phyloP scores from a whole-genome alignment of 2,329 filamentous ascomycete genomes.

The Colletotrichum sp. region DNA sequence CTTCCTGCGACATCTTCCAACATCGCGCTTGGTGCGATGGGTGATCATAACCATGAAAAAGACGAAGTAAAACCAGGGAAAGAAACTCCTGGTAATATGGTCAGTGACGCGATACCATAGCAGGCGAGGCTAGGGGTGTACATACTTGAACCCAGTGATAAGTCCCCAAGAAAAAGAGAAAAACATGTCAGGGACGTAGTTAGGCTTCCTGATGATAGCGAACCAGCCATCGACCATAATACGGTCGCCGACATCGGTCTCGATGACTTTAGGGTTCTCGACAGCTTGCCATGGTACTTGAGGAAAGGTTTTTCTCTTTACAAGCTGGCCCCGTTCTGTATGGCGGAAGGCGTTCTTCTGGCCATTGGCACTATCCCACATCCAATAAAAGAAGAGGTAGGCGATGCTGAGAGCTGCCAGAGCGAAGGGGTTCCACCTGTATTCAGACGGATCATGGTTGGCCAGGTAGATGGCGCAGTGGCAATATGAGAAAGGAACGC shows the following conservation, averaged over 20 bases:
- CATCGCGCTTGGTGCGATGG: conserved; percentile 79
- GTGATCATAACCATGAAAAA: conserved; percentile 86
- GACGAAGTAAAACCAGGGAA: conserved; percentile 89
- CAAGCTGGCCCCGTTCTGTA: conserved; percentile 67
- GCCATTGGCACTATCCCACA: conserved; percentile 83
- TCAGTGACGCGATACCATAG: background rate
- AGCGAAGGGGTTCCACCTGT: conserved; percentile 68
- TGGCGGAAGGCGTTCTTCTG: conserved; percentile 86
- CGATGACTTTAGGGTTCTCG: conserved; percentile 74
- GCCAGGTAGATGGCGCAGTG: conserved; percentile 84
- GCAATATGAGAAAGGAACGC: conserved; percentile 82
- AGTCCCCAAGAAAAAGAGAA: conserved; percentile 58
- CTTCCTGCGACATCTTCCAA: conserved; percentile 76
- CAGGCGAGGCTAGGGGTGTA: background rate
- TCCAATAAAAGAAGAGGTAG: conserved; percentile 81
- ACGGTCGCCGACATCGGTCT: conserved; percentile 70
- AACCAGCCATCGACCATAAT: conserved; percentile 74
- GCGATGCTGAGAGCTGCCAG: conserved; percentile 51
- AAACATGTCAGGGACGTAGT: conserved; percentile 55
- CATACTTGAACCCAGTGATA: conserved; percentile 53
- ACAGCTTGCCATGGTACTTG: conserved; percentile 81
- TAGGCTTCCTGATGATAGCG: conserved; percentile 60
- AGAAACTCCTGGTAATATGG: conserved; percentile 60
- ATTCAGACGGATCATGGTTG: conserved; percentile 73
- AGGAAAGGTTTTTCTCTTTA: conserved; percentile 76